Evolutionary conservation across 2,329 filamentous ascomycete species (phyloP).

Genomic region (Aureobasidium sp.): DNA sequence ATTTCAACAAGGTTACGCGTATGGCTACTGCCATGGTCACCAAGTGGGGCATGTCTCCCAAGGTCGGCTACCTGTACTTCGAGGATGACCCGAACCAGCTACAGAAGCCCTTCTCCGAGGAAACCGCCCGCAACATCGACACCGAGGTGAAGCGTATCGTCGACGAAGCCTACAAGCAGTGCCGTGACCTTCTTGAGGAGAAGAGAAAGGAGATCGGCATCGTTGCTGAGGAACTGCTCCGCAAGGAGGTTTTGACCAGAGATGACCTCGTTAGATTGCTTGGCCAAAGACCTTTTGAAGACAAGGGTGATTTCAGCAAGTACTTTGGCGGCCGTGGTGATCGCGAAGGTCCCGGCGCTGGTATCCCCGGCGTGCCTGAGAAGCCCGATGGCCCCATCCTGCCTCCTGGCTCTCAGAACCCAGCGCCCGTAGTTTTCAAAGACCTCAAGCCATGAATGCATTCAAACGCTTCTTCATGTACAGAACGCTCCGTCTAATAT

Average conservation of each 20-base stretch:
- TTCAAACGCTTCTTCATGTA: background rate
- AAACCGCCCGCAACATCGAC: constrained; percentile 89
- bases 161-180: constrained; percentile 86
- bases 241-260: constrained; percentile 82
- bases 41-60: constrained; percentile 97
- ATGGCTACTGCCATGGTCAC: constrained; percentile 98
- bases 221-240: constrained; percentile 85
- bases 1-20: constrained; percentile 95
- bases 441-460: constrained; percentile 6
- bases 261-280: constrained; percentile 90
- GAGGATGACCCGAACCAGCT: constrained; percentile 71
- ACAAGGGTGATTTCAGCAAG: constrained; percentile 84
- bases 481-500: background rate
- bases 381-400: constrained; percentile 15
- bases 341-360: constrained; percentile 37
- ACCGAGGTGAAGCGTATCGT: constrained; percentile 85
- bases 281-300: constrained; percentile 75
- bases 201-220: constrained; percentile 86
- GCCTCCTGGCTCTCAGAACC: constrained; percentile 14
- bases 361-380: constrained; percentile 14
- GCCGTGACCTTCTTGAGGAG: constrained; percentile 70
- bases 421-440: constrained; percentile 18
- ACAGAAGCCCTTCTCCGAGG: constrained; percentile 92
- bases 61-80: constrained; percentile 87
- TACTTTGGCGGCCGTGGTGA: constrained; percentile 59